Conservation (phyloP, 1,139 yeast genomes). For the Pichia norvegensis region DNA sequence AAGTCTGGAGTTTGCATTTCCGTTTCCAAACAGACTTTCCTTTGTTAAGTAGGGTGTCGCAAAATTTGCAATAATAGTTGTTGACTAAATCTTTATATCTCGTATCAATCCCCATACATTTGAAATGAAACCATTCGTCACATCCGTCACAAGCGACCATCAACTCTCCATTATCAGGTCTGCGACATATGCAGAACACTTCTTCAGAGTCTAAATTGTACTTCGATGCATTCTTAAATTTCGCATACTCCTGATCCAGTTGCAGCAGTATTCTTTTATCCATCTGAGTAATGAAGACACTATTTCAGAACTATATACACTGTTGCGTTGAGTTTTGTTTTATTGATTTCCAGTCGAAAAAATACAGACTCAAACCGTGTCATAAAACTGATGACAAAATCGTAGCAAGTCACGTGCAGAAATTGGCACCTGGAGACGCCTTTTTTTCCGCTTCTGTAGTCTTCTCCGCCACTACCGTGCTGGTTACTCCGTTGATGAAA, state of each 20-base stretch:
- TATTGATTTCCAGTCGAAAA: too few species aligned
- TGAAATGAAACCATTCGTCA: slow-evolving; percentile 91
- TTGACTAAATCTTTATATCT: slow-evolving; percentile 51
- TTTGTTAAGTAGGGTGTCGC: slow-evolving; percentile 42
- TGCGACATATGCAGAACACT: slow-evolving; percentile 70
- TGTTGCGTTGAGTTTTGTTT: too few species aligned
- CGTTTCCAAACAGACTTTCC: slow-evolving; percentile 60
- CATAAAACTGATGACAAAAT: too few species aligned
- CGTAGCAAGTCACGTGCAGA: too few species aligned
- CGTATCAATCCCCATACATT: slow-evolving; percentile 58
- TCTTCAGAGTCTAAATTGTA: slow-evolving; percentile 46
- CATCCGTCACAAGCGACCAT: slow-evolving; percentile 95
- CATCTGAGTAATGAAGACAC: neutral
- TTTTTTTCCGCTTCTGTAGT: too few species aligned
- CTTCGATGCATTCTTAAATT: slow-evolving; percentile 38
- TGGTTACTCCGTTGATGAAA: too few species aligned
- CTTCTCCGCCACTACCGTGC: too few species aligned
- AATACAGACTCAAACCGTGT: too few species aligned
- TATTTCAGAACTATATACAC: too few species aligned
- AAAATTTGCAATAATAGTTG: slow-evolving; percentile 67
- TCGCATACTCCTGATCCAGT: slow-evolving; percentile 39
- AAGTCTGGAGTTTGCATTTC: slow-evolving; percentile 57
- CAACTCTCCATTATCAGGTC: slow-evolving; percentile 69
- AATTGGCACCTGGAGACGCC: too few species aligned
- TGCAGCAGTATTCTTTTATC: slow-evolving; percentile 25